These are phyloP conservation scores for Boeremia exigua DNA, from an alignment of 2,329 filamentous ascomycete species.

Conservation along the genomic window DNA sequence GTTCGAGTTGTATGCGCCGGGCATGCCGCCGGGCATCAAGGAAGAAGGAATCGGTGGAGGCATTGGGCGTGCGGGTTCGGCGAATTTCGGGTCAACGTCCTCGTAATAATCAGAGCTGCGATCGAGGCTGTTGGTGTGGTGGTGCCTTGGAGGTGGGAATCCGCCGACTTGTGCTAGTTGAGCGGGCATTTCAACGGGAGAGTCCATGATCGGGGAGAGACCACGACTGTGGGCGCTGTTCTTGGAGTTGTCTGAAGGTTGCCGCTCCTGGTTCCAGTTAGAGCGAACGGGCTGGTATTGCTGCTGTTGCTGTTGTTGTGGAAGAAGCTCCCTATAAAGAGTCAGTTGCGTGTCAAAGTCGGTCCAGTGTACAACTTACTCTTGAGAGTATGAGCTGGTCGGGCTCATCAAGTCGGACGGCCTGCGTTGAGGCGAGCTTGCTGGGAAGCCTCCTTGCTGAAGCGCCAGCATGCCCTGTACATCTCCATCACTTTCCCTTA, in stretches of 20 bases:
- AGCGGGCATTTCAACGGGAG: slow-evolving; percentile 43
- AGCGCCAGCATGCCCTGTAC: slow-evolving; percentile 76
- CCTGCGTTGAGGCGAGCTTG: slow-evolving; percentile 34
- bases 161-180: slow-evolving; percentile 36
- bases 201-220: slow-evolving; percentile 50
- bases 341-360: slow-evolving; percentile 24
- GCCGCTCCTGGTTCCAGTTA: slow-evolving; percentile 47
- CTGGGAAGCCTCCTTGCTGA: slow-evolving; percentile 60
- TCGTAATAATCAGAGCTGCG: slow-evolving; percentile 75
- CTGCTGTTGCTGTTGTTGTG: slow-evolving; percentile 20
- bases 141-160: slow-evolving; percentile 24
- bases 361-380: slow-evolving; percentile 62
- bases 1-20: slow-evolving; percentile 45
- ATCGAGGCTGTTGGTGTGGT: slow-evolving; percentile 22
- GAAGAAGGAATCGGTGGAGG: slow-evolving; percentile 42
- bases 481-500: slow-evolving; percentile 71
- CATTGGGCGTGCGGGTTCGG: slow-evolving; percentile 52
- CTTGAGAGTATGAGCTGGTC: slow-evolving; percentile 73
- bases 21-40: slow-evolving; percentile 33
- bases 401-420: slow-evolving; percentile 55
- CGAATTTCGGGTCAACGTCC: slow-evolving; percentile 90
- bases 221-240: slow-evolving; percentile 42
- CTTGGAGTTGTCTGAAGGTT: slow-evolving; percentile 32
- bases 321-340: slow-evolving; percentile 17
- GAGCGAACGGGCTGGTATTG: slow-evolving; percentile 56